These are phyloP conservation scores for Lonicera japonica DNA, from an alignment of 129 eudicot genomes.

Conservation along the genomic window DNA sequence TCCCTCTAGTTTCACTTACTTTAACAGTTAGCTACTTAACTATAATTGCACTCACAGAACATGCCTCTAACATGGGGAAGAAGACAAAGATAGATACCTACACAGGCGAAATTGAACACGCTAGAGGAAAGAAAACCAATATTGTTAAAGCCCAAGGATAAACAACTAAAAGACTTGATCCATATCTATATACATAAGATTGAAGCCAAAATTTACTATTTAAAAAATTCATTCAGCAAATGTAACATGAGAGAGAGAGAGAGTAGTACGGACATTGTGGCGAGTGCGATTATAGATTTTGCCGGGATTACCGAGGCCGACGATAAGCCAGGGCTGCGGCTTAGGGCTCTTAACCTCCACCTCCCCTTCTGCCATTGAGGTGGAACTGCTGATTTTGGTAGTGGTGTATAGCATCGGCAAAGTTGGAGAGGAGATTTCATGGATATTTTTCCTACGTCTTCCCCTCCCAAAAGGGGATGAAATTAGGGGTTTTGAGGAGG, in stretches of 20 bases:
- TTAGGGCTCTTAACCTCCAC: conserved; percentile 17
- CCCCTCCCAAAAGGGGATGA: not conserved
- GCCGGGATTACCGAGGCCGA: conserved; percentile 97
- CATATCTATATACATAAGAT: too few species aligned
- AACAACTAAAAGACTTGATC: not conserved
- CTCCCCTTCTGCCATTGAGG: conserved; percentile 6
- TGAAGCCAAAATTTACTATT: not conserved
- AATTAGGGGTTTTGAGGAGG: conserved; percentile 15
- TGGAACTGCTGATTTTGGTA: not conserved
- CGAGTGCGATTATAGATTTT: conserved; percentile 60
- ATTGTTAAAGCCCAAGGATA: not conserved
- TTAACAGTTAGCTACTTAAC: too few species aligned
- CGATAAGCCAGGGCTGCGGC: conserved; percentile 75
- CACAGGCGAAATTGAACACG: too few species aligned
- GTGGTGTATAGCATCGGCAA: not conserved
- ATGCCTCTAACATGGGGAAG: not conserved
- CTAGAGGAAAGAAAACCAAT: too few species aligned
- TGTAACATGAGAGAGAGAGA: not conserved
- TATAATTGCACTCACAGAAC: not conserved
- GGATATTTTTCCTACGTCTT: not conserved
- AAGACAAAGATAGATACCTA: not conserved
- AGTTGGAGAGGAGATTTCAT: conserved; percentile 10
- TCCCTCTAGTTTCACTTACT: too few species aligned
- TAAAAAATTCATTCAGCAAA: not conserved
- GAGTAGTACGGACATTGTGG: conserved; percentile 52